phyloP scores from a whole-genome alignment of 495 filamentous ascomycete genomes.

The Entonaema liquescens region DNA sequence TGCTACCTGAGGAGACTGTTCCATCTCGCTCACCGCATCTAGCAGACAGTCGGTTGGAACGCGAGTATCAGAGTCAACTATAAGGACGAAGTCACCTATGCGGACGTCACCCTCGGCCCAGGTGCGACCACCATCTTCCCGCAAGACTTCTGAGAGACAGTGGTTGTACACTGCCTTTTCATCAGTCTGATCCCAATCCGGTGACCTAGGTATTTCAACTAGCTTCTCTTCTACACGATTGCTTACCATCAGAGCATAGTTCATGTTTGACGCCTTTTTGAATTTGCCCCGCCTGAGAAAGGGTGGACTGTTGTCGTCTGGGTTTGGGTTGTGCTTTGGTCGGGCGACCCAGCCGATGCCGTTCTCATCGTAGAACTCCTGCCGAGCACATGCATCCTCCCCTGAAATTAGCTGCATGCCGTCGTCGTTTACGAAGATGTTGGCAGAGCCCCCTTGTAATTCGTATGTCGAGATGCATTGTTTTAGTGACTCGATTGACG shows the following conservation, averaged over 20 bases:
- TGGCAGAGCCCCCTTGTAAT: slow-evolving; percentile 72
- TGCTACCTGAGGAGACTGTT: slow-evolving; percentile 72
- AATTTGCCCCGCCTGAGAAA: slow-evolving; percentile 73
- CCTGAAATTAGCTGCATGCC: slow-evolving; percentile 67
- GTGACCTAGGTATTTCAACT: slow-evolving; percentile 47
- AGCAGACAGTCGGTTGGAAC: slow-evolving; percentile 73
- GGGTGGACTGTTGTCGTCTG: slow-evolving; percentile 44
- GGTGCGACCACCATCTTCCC: slow-evolving; percentile 66
- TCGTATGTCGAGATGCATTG: slow-evolving; percentile 74
- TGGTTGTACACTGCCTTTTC: slow-evolving; percentile 61
- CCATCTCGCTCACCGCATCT: slow-evolving; percentile 76
- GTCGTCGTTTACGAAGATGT: slow-evolving; percentile 78
- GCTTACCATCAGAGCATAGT: slow-evolving; percentile 68
- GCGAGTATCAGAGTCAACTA: slow-evolving; percentile 74
- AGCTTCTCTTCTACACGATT: slow-evolving; percentile 69
- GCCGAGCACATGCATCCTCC: slow-evolving; percentile 64
- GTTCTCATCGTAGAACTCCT: slow-evolving; percentile 71
- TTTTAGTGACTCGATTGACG: slow-evolving; percentile 69
- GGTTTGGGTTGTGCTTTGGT: slow-evolving; percentile 65
- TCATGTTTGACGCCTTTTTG: slow-evolving; percentile 81
- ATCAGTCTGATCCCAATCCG: slow-evolving; percentile 60
- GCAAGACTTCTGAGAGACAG: slow-evolving; percentile 61
- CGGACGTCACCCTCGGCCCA: slow-evolving; percentile 77
- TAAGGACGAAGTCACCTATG: slow-evolving; percentile 73
- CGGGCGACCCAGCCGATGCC: slow-evolving; percentile 70